Conservation (phyloP, 768 basidiomycete species). For the Chalciporus sphaerocephalus region DNA sequence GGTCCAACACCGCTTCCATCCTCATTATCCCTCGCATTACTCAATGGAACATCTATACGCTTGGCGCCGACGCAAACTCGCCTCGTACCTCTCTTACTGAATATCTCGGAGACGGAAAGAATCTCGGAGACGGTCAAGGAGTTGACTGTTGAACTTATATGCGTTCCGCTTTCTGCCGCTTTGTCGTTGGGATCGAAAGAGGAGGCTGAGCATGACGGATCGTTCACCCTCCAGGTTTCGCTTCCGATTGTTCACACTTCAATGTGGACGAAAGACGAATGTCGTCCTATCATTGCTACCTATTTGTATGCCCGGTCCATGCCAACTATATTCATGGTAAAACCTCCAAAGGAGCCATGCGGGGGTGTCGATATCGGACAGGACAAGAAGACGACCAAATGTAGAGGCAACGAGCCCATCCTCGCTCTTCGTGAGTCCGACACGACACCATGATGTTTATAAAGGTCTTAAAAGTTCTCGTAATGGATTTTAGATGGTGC, state of each 20-base stretch:
- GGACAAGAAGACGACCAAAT: background rate
- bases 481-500: conserved; percentile 65
- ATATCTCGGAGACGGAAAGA: conserved; percentile 32
- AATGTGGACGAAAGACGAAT: conserved; percentile 36
- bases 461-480: background rate
- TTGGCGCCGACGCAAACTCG: conserved; percentile 64
- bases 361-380: conserved; percentile 1
- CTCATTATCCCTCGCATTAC: conserved; percentile 18
- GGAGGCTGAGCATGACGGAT: background rate
- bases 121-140: conserved; percentile 33
- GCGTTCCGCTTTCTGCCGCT: conserved; percentile 15
- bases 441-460: background rate
- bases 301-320: conserved; percentile 54
- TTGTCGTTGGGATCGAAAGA: background rate
- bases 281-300: conserved; percentile 46
- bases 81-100: conserved; percentile 49
- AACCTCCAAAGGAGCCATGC: conserved; percentile 47
- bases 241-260: conserved; percentile 46
- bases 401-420: conserved; percentile 43
- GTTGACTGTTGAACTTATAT: conserved; percentile 39
- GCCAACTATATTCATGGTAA: conserved; percentile 55
- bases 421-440: conserved; percentile 56
- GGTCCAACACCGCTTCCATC: conserved; percentile 2
- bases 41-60: conserved; percentile 21
- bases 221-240: conserved; percentile 29